Evolutionary conservation across 768 basidiomycete genomes (phyloP).

Genomic region (Rubroboletus satanas): DNA sequence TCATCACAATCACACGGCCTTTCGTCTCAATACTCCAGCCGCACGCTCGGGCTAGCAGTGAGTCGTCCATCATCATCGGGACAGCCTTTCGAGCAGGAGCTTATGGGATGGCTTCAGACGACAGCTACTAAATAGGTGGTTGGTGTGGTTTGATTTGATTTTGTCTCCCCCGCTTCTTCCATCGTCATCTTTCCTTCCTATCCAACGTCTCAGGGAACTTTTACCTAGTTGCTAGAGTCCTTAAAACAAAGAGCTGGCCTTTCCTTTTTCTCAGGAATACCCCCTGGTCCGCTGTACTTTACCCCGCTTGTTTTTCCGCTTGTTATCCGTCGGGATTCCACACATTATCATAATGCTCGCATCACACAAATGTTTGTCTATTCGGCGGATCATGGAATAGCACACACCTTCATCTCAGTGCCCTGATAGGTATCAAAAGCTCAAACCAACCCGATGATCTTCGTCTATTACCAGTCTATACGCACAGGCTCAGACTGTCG

Average conservation of each 20-base stretch:
- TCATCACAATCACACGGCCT: slow-evolving; percentile 66
- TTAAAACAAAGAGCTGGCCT: slow-evolving; percentile 36
- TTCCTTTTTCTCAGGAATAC: slow-evolving; percentile 33
- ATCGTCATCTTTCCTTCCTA: slow-evolving; percentile 4
- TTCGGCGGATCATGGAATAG: slow-evolving; percentile 10
- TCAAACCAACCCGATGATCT: background rate
- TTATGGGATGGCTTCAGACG: slow-evolving; percentile 37
- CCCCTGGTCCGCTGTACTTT: slow-evolving; percentile 42
- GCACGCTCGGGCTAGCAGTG: slow-evolving; percentile 70
- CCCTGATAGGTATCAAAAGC: background rate
- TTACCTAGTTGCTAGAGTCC: slow-evolving; percentile 27
- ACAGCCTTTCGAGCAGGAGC: slow-evolving; percentile 34
- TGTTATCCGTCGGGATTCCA: slow-evolving; percentile 36
- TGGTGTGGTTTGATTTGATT: slow-evolving; percentile 12
- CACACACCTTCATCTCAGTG: background rate
- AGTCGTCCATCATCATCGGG: slow-evolving; percentile 40
- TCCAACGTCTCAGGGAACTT: slow-evolving; percentile 16
- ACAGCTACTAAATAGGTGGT: slow-evolving; percentile 31
- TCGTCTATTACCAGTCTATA: slow-evolving; percentile 1
- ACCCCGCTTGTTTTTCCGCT: slow-evolving; percentile 34
- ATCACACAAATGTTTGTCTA: slow-evolving; percentile 30
- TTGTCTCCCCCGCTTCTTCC: background rate
- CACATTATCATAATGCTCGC: slow-evolving; percentile 37
- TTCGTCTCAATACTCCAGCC: slow-evolving; percentile 71
- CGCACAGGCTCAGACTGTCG: background rate